Conservation (phyloP, 495 filamentous ascomycete species). For the Patellaria atrata region DNA sequence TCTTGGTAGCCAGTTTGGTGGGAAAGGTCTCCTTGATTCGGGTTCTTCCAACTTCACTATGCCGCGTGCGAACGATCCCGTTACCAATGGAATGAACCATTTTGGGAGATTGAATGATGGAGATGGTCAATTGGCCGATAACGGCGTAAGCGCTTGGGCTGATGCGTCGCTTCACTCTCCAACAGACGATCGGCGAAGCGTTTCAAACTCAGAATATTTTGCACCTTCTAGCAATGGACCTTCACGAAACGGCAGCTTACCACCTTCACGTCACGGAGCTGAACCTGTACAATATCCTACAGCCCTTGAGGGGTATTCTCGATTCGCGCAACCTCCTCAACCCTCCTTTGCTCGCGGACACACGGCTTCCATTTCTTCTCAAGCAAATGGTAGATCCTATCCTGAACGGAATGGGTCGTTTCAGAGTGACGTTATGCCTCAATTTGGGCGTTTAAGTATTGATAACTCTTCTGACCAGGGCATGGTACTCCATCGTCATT, state of each 20-base stretch:
- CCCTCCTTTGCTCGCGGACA: constrained; percentile 5
- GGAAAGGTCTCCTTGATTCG: constrained; percentile 15
- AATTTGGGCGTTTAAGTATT: constrained; percentile 10
- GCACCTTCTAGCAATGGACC: constrained; percentile 22
- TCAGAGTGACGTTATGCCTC: constrained; percentile 25
- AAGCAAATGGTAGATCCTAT: constrained; percentile 21
- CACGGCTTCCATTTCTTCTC: constrained; percentile 19
- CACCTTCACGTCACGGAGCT: constrained; percentile 28
- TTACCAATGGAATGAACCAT: constrained; percentile 7
- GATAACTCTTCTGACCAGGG: constrained; percentile 11
- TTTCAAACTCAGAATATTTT: constrained; percentile 19
- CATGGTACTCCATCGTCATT: constrained; percentile 9
- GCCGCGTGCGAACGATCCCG: constrained; percentile 6
- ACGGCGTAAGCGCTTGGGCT: constrained; percentile 13
- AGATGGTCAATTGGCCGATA: constrained; percentile 6
- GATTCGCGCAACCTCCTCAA: constrained; percentile 2
- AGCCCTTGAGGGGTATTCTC: constrained; percentile 7
- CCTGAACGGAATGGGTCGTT: constrained; percentile 27
- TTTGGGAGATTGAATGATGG: constrained; percentile 9
- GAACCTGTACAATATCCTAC: constrained; percentile 18
- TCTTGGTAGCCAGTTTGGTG: too few relatives aligned
- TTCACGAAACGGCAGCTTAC: constrained; percentile 28
- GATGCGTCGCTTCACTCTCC: constrained; percentile 22
- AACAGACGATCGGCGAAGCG: constrained; percentile 21
- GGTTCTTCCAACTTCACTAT: constrained; percentile 12